A percentile compares a stretch with the other conserved stretches of the same genome.
Evolutionary conservation across 1,284 basidiomycete genomes (phyloP).

Genomic region (Sparassis latifolia): DNA sequence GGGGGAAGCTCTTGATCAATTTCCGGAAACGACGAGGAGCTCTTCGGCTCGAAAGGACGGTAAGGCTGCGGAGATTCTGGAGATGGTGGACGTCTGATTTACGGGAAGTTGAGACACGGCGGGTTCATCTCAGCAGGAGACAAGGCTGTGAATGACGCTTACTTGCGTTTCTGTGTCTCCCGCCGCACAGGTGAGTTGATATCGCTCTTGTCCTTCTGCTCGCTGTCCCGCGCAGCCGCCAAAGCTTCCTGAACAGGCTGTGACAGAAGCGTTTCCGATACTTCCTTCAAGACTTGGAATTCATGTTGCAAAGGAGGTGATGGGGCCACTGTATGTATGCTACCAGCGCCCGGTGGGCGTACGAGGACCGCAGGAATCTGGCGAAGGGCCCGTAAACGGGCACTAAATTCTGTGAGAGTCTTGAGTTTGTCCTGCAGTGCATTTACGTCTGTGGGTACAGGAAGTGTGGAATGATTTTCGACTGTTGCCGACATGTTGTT

Average conservation of each 20-base stretch:
- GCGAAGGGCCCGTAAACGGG: conserved; percentile 36
- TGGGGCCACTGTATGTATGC: conserved; percentile 9
- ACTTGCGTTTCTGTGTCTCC: conserved; percentile 48
- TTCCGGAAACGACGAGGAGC: conserved; percentile 37
- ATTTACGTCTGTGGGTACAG: background rate
- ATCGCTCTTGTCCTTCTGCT: conserved; percentile 40
- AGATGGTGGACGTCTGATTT: conserved; percentile 41
- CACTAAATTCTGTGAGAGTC: conserved; percentile 38
- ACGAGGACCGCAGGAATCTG: conserved; percentile 38
- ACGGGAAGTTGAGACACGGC: background rate
- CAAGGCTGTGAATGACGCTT: conserved; percentile 13
- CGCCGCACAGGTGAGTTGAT: conserved; percentile 37
- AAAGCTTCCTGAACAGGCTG: conserved; percentile 50
- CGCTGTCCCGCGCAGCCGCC: conserved; percentile 41
- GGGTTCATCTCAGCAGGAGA: too few relatives aligned
- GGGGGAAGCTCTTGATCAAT: conserved; percentile 27
- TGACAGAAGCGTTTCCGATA: conserved; percentile 38
- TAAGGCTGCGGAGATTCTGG: conserved; percentile 58
- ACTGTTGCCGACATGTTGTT: conserved; percentile 1
- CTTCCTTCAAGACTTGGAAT: conserved; percentile 34
- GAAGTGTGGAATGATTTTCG: background rate
- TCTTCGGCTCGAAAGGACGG: conserved; percentile 33
- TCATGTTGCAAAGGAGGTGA: conserved; percentile 16
- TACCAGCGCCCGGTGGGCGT: conserved; percentile 15
- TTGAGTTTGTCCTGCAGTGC: conserved; percentile 11